These are phyloP conservation scores for Trypanosoma platydactyli DNA, from an alignment of 208 protist genomes.

Conservation along the genomic window DNA sequence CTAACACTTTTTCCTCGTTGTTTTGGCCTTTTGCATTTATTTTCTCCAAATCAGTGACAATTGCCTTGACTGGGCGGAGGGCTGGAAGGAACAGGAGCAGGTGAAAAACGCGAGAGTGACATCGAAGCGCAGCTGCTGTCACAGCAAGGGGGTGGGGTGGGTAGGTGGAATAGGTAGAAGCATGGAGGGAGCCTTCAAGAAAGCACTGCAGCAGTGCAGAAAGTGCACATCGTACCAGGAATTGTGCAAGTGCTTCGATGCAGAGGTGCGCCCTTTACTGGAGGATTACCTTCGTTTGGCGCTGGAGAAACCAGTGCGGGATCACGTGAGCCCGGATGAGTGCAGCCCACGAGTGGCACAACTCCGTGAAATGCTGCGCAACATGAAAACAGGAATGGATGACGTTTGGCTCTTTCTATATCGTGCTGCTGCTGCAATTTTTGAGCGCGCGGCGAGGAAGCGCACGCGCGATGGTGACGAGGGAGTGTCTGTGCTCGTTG, in stretches of 20 bases:
- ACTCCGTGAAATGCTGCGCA: slow-evolving; percentile 48
- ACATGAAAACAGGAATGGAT: slow-evolving; percentile 32
- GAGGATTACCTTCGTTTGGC: slow-evolving; percentile 43
- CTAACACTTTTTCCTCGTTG: too few species aligned
- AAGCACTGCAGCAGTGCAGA: slow-evolving; percentile 33
- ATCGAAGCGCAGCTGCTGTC: too few species aligned
- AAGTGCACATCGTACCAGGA: slow-evolving; percentile 25
- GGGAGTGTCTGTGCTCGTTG: slow-evolving; percentile 33
- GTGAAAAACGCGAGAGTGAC: too few species aligned
- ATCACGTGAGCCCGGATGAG: slow-evolving; percentile 67
- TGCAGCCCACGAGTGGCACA: slow-evolving; percentile 53
- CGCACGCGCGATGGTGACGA: slow-evolving; percentile 29
- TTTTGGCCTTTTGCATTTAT: too few species aligned
- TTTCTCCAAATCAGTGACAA: too few species aligned
- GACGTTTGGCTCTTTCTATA: slow-evolving; percentile 84
- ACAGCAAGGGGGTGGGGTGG: too few species aligned
- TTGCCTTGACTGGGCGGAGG: too few species aligned
- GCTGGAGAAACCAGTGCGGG: slow-evolving; percentile 47
- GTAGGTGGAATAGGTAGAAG: background rate
- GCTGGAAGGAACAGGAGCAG: too few species aligned
- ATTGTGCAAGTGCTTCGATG: slow-evolving; percentile 32
- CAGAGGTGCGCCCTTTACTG: slow-evolving; percentile 39
- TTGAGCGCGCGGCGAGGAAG: slow-evolving; percentile 54
- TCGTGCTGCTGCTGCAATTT: slow-evolving; percentile 39
- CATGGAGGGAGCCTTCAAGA: slow-evolving; percentile 40